These are phyloP conservation scores for Sordariomycetes sp. DNA, from an alignment of 2,329 filamentous ascomycete genomes.

Conservation along the genomic window DNA sequence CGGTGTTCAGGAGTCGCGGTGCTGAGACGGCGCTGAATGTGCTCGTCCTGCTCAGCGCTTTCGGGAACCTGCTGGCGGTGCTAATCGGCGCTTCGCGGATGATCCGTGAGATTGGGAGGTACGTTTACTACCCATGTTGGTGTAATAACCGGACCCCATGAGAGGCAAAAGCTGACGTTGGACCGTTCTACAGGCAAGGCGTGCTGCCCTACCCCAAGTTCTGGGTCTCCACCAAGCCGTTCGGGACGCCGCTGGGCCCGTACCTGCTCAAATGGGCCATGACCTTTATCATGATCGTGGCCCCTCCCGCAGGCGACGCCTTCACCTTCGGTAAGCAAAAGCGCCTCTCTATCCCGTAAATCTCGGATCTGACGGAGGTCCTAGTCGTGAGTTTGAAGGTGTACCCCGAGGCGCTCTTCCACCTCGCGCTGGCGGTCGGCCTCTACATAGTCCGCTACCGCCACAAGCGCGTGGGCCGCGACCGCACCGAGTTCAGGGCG, in stretches of 20 bases:
- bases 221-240: conserved; percentile 53
- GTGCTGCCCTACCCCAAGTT: conserved; percentile 49
- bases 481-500: conserved; percentile 39
- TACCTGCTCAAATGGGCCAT: conserved; percentile 46
- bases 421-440: conserved; percentile 43
- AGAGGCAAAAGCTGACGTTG: background rate
- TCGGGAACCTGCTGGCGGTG: conserved; percentile 47
- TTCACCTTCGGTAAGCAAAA: conserved; percentile 45
- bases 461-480: conserved; percentile 37
- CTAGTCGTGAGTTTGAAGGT: conserved; percentile 47
- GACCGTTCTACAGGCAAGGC: conserved; percentile 32
- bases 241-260: conserved; percentile 51
- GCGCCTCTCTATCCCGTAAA: background rate
- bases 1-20: conserved; percentile 38
- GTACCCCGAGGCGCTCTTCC: conserved; percentile 50
- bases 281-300: conserved; percentile 49
- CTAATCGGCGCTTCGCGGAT: conserved; percentile 43
- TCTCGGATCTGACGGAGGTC: conserved; percentile 13
- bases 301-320: conserved; percentile 50
- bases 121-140: background rate
- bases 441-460: conserved; percentile 46
- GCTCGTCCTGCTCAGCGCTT: conserved; percentile 44
- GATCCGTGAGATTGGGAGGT: conserved; percentile 48
- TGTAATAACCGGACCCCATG: background rate
- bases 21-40: conserved; percentile 45